phyloP scores from a whole-genome alignment of 768 basidiomycete genomes.

The Daedaleopsis nitida region DNA sequence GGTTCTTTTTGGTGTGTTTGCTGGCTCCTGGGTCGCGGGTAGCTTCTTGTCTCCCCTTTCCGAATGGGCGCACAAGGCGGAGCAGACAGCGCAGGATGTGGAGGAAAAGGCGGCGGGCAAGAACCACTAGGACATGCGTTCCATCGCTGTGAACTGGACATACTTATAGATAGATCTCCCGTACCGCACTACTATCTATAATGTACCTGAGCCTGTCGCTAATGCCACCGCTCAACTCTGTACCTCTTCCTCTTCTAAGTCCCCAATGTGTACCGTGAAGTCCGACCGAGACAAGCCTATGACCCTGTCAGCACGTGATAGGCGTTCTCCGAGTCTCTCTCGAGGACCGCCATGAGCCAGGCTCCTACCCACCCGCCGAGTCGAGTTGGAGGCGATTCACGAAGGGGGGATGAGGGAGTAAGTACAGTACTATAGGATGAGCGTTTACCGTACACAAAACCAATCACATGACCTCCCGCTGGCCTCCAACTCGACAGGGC shows the following conservation, averaged over 20 bases:
- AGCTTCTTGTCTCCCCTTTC: slow-evolving; percentile 29
- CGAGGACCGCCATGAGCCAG: slow-evolving; percentile 20
- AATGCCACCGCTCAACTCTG: slow-evolving; percentile 2
- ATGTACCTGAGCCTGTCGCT: slow-evolving; percentile 8
- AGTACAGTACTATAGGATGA: no score
- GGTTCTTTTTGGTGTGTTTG: slow-evolving; percentile 49
- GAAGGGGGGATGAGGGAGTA: no score
- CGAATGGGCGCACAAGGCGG: slow-evolving; percentile 21
- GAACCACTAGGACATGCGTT: slow-evolving; percentile 5
- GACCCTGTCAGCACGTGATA: slow-evolving; percentile 5
- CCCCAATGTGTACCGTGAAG: not conserved
- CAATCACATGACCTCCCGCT: no score
- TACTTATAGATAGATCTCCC: slow-evolving; percentile 11
- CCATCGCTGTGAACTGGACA: slow-evolving; percentile 4
- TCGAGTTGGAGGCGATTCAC: no score
- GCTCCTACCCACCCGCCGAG: no score
- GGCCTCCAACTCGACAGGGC: no score
- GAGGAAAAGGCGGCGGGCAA: slow-evolving; percentile 14
- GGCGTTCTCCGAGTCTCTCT: slow-evolving; percentile 9
- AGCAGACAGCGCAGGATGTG: slow-evolving; percentile 1
- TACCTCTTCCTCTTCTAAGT: no score
- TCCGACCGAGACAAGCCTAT: no score
- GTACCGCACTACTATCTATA: slow-evolving; percentile 15
- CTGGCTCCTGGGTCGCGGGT: slow-evolving; percentile 50
- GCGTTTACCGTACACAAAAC: no score